Base-by-base conservation (phyloP, 768 basidiomycete genomes). In the Tulasnella sp. region DNA sequence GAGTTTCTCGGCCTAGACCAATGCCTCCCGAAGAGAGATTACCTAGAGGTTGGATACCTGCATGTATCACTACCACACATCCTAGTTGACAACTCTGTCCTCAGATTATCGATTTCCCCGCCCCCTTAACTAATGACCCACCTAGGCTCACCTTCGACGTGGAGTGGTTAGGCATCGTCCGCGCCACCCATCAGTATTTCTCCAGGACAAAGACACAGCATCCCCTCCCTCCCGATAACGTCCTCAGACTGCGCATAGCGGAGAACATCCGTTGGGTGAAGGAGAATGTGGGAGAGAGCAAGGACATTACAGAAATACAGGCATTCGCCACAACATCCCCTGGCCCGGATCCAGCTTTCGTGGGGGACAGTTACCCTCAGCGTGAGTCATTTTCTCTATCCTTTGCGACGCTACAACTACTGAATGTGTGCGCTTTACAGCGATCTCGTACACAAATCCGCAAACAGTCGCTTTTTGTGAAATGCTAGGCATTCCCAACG, bases 131-230 rank as follows among this genome's bases (percentile, higher is more conserved):
- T 78, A 16, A 79, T 46, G n/a, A 36, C 52, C 1, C 82, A 68
- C 80, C 84, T 0, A 80, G 81, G 0, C 79, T 98, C 31, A 88
- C 89, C 19, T 98, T 90, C 85, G 96, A 98, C 83, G 92, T 92
- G 0, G 91, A 95, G 84, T 99, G 98, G 98, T 91, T 99, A 71
- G 96, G 96, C 0, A 95, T 99, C 83, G 91, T 91, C 6, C 92
- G 94, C 9, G 95, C 95, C 0, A 93, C 97, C 82, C 90, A 95
- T 80, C 91, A 92, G 0, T 93, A 89, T 85, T 89, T 98, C 81
- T 92, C 93, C 3, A 88, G 88, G 7, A 82, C 84, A 4, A 86
- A 83, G 9, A 82, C 83, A 0, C 93, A 93, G 81, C 84, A 84
- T 0, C 82, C 87, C 0, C 92, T 94, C 82, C 96, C 96, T 0